Evolutionary conservation across 2,329 filamentous ascomycete genomes (phyloP).

Genomic region (Ophiocordyceps sinensis): DNA sequence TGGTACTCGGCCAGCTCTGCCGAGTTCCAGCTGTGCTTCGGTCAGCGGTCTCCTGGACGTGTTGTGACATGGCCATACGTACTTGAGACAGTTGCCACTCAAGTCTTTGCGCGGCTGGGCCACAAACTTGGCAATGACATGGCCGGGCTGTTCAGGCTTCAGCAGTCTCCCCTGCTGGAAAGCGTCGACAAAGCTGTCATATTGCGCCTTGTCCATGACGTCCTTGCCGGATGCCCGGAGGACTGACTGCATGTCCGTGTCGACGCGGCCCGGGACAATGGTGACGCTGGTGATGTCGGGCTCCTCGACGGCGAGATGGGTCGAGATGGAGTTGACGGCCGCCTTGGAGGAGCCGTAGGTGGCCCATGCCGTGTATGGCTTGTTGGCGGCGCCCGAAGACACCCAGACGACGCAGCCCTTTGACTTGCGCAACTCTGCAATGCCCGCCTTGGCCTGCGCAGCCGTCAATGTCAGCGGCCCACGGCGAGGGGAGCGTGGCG

Average conservation of each 20-base stretch:
- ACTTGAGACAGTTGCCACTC: slow-evolving; percentile 64
- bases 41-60: slow-evolving; percentile 6
- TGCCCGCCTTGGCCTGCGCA: slow-evolving; percentile 51
- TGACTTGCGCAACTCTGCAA: slow-evolving; percentile 52
- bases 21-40: slow-evolving; percentile 20
- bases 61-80: slow-evolving; percentile 15
- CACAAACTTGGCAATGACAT: slow-evolving; percentile 71
- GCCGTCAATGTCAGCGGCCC: slow-evolving; percentile 1
- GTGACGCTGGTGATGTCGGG: slow-evolving; percentile 58
- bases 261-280: slow-evolving; percentile 65
- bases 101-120: slow-evolving; percentile 49
- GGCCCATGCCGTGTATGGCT: slow-evolving; percentile 59
- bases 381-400: slow-evolving; percentile 61
- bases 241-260: slow-evolving; percentile 82
- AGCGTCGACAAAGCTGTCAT: slow-evolving; percentile 53
- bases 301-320: slow-evolving; percentile 64
- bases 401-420: slow-evolving; percentile 63
- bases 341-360: slow-evolving; percentile 76
- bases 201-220: slow-evolving; percentile 39
- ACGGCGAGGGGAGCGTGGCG: background rate
- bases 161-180: slow-evolving; percentile 60
- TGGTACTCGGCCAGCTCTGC: slow-evolving; percentile 39
- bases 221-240: slow-evolving; percentile 48
- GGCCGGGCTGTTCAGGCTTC: slow-evolving; percentile 69
- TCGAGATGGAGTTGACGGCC: slow-evolving; percentile 64